Base-by-base conservation (phyloP, 2,329 filamentous ascomycete genomes). In the Scedosporium minutisporum region DNA sequence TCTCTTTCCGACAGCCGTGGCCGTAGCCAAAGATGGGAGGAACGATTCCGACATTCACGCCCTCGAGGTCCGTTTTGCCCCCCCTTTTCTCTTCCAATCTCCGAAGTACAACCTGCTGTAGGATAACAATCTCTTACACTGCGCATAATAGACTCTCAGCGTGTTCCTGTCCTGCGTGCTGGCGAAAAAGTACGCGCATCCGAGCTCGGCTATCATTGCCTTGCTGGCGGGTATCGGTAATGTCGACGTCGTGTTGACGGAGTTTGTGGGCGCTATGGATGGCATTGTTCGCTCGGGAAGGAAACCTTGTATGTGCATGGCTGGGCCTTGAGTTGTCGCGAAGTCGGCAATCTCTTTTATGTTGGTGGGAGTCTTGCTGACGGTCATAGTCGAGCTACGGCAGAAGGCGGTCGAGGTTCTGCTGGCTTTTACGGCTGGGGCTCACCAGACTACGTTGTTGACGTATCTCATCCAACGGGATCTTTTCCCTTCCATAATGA, bases 391-490 rank as follows among this genome's bases (percentile, higher is more conserved):
- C 70, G 84, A 89, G 46, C 72, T 95, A 60, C 87, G 93, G 63
- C 82, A 87, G 67, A 92, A 90, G 71, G 93, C 93, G 6, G 84
- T 97, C 33, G 83, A 90, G 68, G 88, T 91, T 53, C 87, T 93
- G 6, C 82, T 97, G 64, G 88, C 92, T 14, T 87, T 96, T 63
- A 90, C 91, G 6, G 91, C 93, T 9, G 93, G 93, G n/a, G 93
- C 93, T 63, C 97, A 97, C 73, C 92, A 96, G 75, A 97, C 95
- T 3, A 95, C 91, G 58, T 81, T 99, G 23, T 82, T 97, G 62
- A 96, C 93, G 1, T 99, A 97, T 75, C 91, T 99, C 71, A 95
- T 95, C 48, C 93, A 97, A 71, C 83, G 91, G 67, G 95, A 99
- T 72, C 81, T 97, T 42, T 99, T 99, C 70, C 93, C 93, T 21